Evolutionary conservation across 1,139 yeast genomes (phyloP), one percentile per base, ranked within the genome.

Genomic region (Hemisphaericaspora xylofermentans): DNA sequence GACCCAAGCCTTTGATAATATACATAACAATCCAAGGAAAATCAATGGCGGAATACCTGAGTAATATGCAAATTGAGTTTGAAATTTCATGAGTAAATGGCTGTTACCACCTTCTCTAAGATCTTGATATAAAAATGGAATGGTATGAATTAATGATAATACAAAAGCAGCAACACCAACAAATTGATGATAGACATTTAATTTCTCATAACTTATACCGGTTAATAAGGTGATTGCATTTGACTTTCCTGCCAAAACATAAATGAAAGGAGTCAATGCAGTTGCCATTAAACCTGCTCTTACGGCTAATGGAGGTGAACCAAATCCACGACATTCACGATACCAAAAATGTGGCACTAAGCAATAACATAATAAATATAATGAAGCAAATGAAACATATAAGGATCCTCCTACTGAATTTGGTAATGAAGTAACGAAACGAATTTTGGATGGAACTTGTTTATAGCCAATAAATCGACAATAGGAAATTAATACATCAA

Each of bases 261-360:
- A 70, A 22, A 78, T 56, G 49, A 76, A 75, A 0, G 84, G 84
- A 3, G 76, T 65, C 42, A 78, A 61, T 0, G 82, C 81, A 19
- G 74, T 63, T 4, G 80, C 71, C 71, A 75, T 71, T 29, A 76
- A 46, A 2, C 83, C 84, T 1, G 82, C 64, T 40, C 84, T 58
- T 1, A 76, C 72, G 0, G 79, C 80, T 36, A 79, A 49, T n/a
- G 86, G 86, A n/a, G 86, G 83, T 1, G 82, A 68, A 1, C 86
- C 87, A 57, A 80, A 80, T 0, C 78, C 79, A 5, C 59, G 39
- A 54, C 87, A 81, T 0, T 64, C 76, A 47, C 85, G 60, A 51
- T 76, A 76, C 74, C 78, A 80, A 41, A 68, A 68, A 43, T 74
- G 80, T 4, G 85, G 86, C 1, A 66, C 61, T 19, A 70, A 57